phyloP scores from a whole-genome alignment of 441 rosid genomes.

The Raphanus hybrid region DNA sequence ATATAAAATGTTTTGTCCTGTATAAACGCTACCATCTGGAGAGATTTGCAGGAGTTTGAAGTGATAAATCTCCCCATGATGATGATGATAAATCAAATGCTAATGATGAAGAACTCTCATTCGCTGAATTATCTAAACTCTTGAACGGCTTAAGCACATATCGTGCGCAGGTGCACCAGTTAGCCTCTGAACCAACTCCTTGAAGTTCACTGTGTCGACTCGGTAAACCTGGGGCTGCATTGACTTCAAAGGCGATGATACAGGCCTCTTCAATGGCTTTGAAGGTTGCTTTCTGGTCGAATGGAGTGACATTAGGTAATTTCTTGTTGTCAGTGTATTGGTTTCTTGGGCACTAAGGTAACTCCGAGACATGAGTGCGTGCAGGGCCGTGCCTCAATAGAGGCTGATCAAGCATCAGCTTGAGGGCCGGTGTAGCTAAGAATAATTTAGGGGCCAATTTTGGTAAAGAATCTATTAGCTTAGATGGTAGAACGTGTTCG shows the following conservation, averaged over 20 bases:
- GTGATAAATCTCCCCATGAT: constrained; percentile 34
- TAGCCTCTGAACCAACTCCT: constrained; percentile 78
- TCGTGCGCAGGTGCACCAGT: constrained; percentile 57
- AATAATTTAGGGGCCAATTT: no score
- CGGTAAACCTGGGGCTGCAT: constrained; percentile 60
- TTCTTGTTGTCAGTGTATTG: constrained; percentile 10
- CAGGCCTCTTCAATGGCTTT: constrained; percentile 62
- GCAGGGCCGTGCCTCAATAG: no score
- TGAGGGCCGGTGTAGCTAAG: no score
- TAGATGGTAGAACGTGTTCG: no score
- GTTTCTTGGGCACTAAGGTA: constrained; percentile 31
- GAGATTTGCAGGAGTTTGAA: constrained; percentile 25
- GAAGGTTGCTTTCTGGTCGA: constrained; percentile 52
- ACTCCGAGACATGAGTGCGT: constrained; percentile 11
- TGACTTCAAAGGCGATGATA: constrained; percentile 57
- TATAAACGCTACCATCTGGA: constrained; percentile 22
- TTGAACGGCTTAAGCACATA: constrained; percentile 18
- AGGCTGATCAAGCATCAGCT: no score
- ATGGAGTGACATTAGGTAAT: constrained; percentile 52
- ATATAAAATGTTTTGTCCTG: constrained; percentile 3
- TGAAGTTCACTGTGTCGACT: constrained; percentile 72
- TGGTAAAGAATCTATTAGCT: no score
- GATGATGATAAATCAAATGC: constrained; percentile 21
- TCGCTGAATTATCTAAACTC: constrained; percentile 7
- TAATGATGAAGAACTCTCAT: constrained; percentile 24